These are phyloP conservation scores for Suhomyces emberorum DNA, from an alignment of 805 yeast genomes.

Conservation along the genomic window DNA sequence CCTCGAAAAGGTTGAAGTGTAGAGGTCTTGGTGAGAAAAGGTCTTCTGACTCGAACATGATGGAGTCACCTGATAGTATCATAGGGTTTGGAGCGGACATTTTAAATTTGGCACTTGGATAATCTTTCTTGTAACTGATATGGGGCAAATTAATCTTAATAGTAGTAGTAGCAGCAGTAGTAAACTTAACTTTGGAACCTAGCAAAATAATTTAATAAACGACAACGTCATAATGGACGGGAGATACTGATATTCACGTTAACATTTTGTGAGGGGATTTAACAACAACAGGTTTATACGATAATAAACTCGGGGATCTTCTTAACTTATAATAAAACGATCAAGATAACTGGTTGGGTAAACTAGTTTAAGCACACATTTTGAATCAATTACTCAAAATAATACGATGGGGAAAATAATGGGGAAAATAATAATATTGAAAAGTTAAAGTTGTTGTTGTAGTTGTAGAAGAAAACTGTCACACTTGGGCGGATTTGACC, in stretches of 20 bases:
- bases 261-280: constrained; percentile 26
- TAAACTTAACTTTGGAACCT: constrained; percentile 3
- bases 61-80: constrained; percentile 22
- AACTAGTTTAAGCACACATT: constrained; percentile 37
- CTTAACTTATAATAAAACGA: constrained; percentile 12
- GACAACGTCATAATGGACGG: constrained; percentile 35
- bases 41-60: constrained; percentile 23
- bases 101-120: constrained; percentile 10
- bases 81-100: constrained; percentile 26
- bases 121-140: constrained; percentile 5
- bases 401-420: constrained; percentile 2
- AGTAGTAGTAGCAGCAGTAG: not conserved
- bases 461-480: constrained; percentile 3
- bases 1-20: constrained; percentile 8
- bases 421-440: constrained; percentile 2
- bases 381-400: constrained; percentile 12
- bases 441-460: constrained; percentile 9
- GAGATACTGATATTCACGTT: constrained; percentile 23
- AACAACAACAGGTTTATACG: constrained; percentile 23
- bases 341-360: constrained; percentile 19
- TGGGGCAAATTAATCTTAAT: not conserved
- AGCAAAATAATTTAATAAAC: constrained; percentile 9
- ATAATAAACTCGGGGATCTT: constrained; percentile 10
- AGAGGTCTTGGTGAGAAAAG: constrained; percentile 17
- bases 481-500: constrained; percentile 3